Percentiles rank a stretch among this genome's conserved stretches.
Conservation (phyloP, 345 rosid genomes). For the Ceriops zippeliana region DNA sequence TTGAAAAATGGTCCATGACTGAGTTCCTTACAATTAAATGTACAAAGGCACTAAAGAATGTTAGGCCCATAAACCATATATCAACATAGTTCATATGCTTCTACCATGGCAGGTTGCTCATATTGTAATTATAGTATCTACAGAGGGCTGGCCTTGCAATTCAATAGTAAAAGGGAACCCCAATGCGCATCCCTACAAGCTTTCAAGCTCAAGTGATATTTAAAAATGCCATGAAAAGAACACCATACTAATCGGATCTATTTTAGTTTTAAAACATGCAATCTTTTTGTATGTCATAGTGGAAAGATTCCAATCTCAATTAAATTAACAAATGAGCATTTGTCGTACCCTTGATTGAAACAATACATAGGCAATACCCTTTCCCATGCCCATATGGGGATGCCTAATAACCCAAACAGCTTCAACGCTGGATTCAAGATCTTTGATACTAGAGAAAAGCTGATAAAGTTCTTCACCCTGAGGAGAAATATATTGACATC, state of each 20-base stretch:
- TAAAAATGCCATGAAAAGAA: neutral
- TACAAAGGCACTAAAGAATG: no score
- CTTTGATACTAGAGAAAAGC: conserved; percentile 56
- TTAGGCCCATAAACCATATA: no score
- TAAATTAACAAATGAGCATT: conserved; percentile 7
- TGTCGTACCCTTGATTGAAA: conserved; percentile 74
- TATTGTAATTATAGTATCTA: no score
- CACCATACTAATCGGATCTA: neutral
- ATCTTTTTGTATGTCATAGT: neutral
- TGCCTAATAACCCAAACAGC: conserved; percentile 89
- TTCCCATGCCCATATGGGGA: conserved; percentile 77
- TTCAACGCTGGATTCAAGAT: conserved; percentile 63
- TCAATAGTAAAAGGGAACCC: no score
- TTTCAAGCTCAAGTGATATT: no score
- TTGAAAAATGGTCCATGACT: no score
- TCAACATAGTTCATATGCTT: no score
- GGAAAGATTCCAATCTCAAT: neutral
- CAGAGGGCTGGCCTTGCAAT: no score
- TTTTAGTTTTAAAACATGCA: neutral
- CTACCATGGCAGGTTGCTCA: no score
- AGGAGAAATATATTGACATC: neutral
- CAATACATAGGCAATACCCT: conserved; percentile 93
- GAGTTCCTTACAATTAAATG: no score
- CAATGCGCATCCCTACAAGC: no score
- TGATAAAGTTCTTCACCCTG: conserved; percentile 96